Evolutionary conservation across 495 filamentous ascomycete species (phyloP).

Genomic region (Aspergillus egyptiacus): DNA sequence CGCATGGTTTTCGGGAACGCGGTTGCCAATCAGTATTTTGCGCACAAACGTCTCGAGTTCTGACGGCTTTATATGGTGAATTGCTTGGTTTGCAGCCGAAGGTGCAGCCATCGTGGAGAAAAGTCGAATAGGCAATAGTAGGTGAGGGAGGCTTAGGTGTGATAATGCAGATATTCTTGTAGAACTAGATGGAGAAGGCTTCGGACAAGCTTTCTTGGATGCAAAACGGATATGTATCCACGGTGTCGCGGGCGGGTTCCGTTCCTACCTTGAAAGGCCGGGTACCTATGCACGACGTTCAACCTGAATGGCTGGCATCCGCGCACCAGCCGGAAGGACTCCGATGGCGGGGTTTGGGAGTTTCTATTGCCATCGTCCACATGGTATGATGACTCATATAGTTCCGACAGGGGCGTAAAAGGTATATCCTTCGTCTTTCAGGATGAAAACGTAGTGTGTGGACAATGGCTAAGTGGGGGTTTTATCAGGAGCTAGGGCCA

Average conservation of each 20-base stretch:
- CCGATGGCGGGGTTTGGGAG: constrained; percentile 3
- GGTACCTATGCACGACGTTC: too few relatives aligned
- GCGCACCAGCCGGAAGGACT: not conserved
- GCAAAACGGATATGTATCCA: not conserved
- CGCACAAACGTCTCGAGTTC: constrained; percentile 36
- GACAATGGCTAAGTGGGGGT: too few relatives aligned
- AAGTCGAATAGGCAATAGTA: not conserved
- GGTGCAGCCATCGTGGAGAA: not conserved
- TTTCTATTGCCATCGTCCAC: too few relatives aligned
- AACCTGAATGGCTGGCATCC: not conserved
- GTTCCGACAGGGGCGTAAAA: too few relatives aligned
- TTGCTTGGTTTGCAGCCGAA: constrained; percentile 12
- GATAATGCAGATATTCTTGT: not conserved
- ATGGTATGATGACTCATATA: too few relatives aligned
- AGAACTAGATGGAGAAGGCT: too few relatives aligned
- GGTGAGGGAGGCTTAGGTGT: too few relatives aligned
- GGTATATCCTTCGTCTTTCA: too few relatives aligned
- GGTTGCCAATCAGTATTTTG: constrained; percentile 50
- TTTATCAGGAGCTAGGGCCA: too few relatives aligned
- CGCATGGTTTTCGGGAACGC: constrained; percentile 51
- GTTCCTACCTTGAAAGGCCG: not conserved
- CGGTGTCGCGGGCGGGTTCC: not conserved
- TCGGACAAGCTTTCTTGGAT: not conserved
- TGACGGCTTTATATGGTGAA: constrained; percentile 23
- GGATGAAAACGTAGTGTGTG: too few relatives aligned